Conservation (phyloP, 148 eudicot species). For the Silene conica region DNA sequence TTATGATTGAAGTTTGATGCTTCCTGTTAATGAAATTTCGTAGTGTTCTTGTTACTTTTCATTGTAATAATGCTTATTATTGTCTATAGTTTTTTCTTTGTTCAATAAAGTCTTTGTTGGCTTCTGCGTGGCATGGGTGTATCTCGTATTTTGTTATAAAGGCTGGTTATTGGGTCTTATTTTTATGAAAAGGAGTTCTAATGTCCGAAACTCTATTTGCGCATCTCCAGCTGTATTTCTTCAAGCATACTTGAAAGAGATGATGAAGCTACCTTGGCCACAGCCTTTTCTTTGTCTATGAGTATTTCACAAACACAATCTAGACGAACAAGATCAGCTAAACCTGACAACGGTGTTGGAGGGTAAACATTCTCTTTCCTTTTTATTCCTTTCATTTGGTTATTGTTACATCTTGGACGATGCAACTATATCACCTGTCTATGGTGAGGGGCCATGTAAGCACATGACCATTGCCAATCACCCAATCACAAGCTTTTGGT, state of each 20-base stretch:
- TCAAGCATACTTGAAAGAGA: slow-evolving; percentile 65
- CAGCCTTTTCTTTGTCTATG: slow-evolving; percentile 41
- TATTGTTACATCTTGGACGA: background rate
- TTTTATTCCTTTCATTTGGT: background rate
- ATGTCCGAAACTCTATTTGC: slow-evolving; percentile 1
- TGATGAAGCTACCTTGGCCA: slow-evolving; percentile 66
- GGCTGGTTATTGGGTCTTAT: background rate
- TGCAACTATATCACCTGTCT: background rate
- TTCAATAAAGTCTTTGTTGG: background rate
- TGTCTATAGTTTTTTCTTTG: background rate
- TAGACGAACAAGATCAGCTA: slow-evolving; percentile 72
- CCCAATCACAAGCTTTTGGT: slow-evolving; percentile 5
- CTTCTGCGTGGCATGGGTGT: background rate
- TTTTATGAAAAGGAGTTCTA: background rate
- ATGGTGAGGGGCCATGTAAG: slow-evolving; percentile 1
- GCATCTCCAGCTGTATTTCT: slow-evolving; percentile 46
- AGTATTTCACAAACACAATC: slow-evolving; percentile 69
- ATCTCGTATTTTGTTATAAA: background rate
- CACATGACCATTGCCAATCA: background rate
- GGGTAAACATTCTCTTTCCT: slow-evolving; percentile 17
- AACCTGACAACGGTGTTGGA: slow-evolving; percentile 53
- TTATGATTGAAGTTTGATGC: background rate
- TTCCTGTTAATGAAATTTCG: background rate
- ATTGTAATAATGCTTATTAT: background rate
- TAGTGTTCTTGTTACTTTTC: background rate